Conservation (phyloP, 2,329 filamentous ascomycete species). For the Monosporascus sp. region DNA sequence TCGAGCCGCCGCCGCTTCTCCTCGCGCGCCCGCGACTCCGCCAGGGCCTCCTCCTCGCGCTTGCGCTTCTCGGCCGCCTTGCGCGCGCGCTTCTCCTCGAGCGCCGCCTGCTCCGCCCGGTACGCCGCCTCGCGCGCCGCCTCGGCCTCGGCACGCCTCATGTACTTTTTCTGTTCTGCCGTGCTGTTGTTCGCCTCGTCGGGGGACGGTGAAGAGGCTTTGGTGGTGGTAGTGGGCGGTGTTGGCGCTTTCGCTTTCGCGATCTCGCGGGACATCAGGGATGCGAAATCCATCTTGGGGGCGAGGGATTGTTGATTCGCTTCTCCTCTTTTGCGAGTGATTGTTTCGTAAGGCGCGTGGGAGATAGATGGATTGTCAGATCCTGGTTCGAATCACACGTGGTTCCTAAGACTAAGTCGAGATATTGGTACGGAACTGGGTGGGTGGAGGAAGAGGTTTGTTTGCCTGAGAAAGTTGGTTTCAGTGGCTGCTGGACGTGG, state of each 20-base stretch:
- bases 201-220: neutral
- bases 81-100: conserved; percentile 66
- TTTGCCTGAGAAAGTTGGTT: neutral
- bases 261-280: conserved; percentile 89
- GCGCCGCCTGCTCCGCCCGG: conserved; percentile 69
- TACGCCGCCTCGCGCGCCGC: conserved; percentile 76
- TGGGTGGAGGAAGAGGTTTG: neutral
- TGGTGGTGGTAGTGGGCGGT: conserved; percentile 13
- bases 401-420: too few species aligned
- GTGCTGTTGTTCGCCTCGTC: neutral
- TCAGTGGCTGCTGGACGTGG: neutral
- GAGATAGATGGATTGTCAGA: too few species aligned
- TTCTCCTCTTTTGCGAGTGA: neutral
- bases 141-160: conserved; percentile 82
- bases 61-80: conserved; percentile 76
- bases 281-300: conserved; percentile 82
- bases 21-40: conserved; percentile 63
- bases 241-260: conserved; percentile 61
- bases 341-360: too few species aligned
- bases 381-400: too few species aligned
- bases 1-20: conserved; percentile 78
- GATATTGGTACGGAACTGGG: too few species aligned
- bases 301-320: neutral
- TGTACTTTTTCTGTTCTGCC: conserved; percentile 62
- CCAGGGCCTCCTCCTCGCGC: conserved; percentile 76